Percentiles rank a stretch among this genome's conserved stretches.
These are phyloP conservation scores for Colletotrichum sublineola DNA, from an alignment of 2,329 filamentous ascomycete species.

Conservation along the genomic window DNA sequence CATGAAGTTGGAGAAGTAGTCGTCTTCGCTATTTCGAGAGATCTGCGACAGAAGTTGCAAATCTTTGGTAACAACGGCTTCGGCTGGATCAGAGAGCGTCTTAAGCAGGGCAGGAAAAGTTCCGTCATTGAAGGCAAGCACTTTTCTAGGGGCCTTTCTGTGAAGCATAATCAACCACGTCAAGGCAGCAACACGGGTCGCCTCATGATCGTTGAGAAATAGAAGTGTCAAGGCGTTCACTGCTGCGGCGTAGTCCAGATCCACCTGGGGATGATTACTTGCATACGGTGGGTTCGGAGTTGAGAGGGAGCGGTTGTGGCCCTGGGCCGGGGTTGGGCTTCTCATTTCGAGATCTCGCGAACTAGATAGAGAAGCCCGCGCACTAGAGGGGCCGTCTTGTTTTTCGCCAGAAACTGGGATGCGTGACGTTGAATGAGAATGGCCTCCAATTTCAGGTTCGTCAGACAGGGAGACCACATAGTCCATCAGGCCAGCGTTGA, in stretches of 20 bases:
- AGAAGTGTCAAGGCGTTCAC: conserved; percentile 93
- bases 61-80: conserved; percentile 95
- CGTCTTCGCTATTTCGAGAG: conserved; percentile 94
- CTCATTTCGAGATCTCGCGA: conserved; percentile 66
- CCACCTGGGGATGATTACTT: conserved; percentile 65
- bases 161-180: conserved; percentile 99
- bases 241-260: conserved; percentile 95
- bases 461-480: conserved; percentile 94
- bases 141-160: conserved; percentile 91
- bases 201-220: conserved; percentile 97
- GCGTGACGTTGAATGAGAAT: conserved; percentile 55
- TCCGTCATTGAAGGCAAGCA: conserved; percentile 95
- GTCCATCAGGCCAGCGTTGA: conserved; percentile 92
- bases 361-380: conserved; percentile 66
- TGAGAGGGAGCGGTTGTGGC: conserved; percentile 60
- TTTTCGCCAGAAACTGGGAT: conserved; percentile 60
- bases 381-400: conserved; percentile 62
- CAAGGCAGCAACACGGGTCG: conserved; percentile 91
- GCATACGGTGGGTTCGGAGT: conserved; percentile 59
- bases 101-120: conserved; percentile 97
- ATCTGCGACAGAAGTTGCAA: conserved; percentile 95
- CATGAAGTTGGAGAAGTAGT: conserved; percentile 99
- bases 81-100: conserved; percentile 93
- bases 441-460: conserved; percentile 63
- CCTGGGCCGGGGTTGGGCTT: conserved; percentile 63